Conservation (phyloP, 148 eudicot genomes). For the Vaccinium vitisidaea region DNA sequence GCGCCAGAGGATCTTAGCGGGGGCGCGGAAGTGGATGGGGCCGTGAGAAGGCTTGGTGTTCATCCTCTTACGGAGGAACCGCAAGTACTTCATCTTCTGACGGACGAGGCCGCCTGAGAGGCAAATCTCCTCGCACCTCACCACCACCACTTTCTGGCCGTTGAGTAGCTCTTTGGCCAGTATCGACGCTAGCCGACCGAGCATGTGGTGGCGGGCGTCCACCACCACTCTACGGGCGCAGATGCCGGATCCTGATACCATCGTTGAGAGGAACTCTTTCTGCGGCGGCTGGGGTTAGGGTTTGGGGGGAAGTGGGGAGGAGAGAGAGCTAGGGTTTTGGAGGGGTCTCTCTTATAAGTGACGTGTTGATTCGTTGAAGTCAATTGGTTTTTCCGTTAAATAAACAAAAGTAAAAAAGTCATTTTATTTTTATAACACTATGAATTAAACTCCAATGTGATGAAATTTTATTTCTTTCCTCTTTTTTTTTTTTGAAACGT, state of each 20-base stretch:
- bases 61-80: constrained; percentile 48
- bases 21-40: constrained; percentile 46
- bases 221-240: constrained; percentile 36
- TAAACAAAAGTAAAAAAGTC: too few relatives aligned
- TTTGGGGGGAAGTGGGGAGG: not conserved
- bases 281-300: not conserved
- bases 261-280: not conserved
- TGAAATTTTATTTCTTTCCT: too few relatives aligned
- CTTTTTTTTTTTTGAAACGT: too few relatives aligned
- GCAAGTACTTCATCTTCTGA: constrained; percentile 45
- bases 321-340: not conserved
- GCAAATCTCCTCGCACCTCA: constrained; percentile 47
- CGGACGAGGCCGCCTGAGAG: constrained; percentile 43
- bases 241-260: constrained; percentile 43
- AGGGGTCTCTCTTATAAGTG: not conserved
- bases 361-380: too few relatives aligned
- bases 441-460: too few relatives aligned
- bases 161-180: constrained; percentile 38
- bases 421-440: too few relatives aligned
- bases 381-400: too few relatives aligned
- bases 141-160: constrained; percentile 40
- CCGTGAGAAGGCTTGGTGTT: constrained; percentile 51
- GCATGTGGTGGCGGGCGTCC: constrained; percentile 49
- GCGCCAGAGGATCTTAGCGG: constrained; percentile 45
- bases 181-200: constrained; percentile 38